Base-by-base conservation (phyloP, 768 basidiomycete species). In the Phlegmacium glaucopus region DNA sequence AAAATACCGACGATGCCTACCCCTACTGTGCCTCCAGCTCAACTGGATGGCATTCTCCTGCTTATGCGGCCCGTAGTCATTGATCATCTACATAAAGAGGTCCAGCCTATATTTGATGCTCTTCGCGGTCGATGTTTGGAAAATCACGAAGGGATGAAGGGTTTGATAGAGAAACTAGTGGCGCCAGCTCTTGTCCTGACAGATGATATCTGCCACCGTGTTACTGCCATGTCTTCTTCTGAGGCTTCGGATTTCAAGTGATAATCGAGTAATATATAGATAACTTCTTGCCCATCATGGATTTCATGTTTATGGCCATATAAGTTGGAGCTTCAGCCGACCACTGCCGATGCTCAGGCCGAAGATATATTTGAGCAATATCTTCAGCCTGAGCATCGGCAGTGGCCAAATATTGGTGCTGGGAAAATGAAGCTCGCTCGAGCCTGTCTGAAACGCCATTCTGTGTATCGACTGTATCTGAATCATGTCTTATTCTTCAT, bases 111-210 rank as follows among this genome's bases (percentile, higher is more conserved):
- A n/a, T 51, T 66, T 26, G 50, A 60, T 8, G 46, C 40, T n/a
- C 46, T 68, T n/a, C 56, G 51, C 6, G 47, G 56, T 34, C 55
- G 49, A 9, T 61, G 61, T 39, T 42, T 48, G 18, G 49, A 60
- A 18, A 63, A 59, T 42, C 59, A 59, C 10, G 45, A 61, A 12
- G 37, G 5, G 22, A 22, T 22, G 22, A 22, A 22, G 22, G 5
- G 18, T 12, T 54, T 67, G 10, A 45, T 72, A 27, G 52, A 61
- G 35, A 50, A 56, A 32, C 49, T 63, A 29, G 44, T 70, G 8
- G 56, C 68, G 27, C 68, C 63, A 4, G 55, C 67, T n/a, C 15
- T 70, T 32, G 58, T 57, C 9, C 51, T 50, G 29, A 70, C 69
- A 1, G 55, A 65, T 8, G 60, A 57, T 9, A 59, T 72, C 5